phyloP scores from a whole-genome alignment of 208 protist species.

The Crithidia bombi region DNA sequence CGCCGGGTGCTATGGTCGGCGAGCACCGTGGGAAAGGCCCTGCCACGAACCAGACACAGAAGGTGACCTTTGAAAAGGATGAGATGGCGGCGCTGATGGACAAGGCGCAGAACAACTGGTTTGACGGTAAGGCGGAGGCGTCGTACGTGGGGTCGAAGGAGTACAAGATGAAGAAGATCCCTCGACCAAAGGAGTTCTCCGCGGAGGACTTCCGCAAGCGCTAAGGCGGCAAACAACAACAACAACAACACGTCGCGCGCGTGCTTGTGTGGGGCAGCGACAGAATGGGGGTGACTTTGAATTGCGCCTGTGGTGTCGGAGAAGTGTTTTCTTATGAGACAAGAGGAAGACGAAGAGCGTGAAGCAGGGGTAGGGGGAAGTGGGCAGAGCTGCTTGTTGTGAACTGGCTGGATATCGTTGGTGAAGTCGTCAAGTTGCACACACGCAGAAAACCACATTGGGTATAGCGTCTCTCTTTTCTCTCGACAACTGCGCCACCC shows the following conservation, averaged over 20 bases:
- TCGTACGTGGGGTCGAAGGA: constrained; percentile 88
- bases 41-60: constrained; percentile 59
- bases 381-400: too few relatives aligned
- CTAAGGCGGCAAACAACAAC: constrained; percentile 30
- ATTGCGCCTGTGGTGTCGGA: too few relatives aligned
- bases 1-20: constrained; percentile 84
- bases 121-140: constrained; percentile 75
- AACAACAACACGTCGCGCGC: neutral
- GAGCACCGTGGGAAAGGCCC: constrained; percentile 81
- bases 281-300: too few relatives aligned
- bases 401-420: too few relatives aligned
- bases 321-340: too few relatives aligned
- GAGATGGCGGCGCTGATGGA: constrained; percentile 77
- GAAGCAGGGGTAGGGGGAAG: too few relatives aligned
- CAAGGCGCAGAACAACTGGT: constrained; percentile 83
- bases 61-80: constrained; percentile 61
- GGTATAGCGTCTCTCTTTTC: too few relatives aligned
- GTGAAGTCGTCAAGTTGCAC: too few relatives aligned
- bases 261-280: neutral
- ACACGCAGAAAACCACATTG: too few relatives aligned
- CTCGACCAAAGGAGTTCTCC: constrained; percentile 83
- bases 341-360: too few relatives aligned
- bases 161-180: constrained; percentile 86
- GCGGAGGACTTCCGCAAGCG: constrained; percentile 82
- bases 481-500: too few relatives aligned